Base-by-base conservation (phyloP, 1,284 basidiomycete genomes). In the Irpex lacteus region DNA sequence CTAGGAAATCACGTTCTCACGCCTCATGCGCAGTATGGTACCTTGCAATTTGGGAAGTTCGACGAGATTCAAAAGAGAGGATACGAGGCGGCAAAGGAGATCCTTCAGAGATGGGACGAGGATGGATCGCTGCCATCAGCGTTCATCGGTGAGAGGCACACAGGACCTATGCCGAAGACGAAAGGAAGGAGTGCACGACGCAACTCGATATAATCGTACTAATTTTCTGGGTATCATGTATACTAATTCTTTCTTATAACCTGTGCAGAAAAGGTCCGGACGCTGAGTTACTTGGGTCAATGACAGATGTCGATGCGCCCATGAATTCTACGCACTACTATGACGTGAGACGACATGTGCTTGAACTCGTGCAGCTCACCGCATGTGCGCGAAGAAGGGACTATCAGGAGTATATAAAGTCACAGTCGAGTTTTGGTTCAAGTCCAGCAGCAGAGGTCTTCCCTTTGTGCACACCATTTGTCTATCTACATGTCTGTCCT, bases 1-100 rank as follows among this genome's bases (percentile, higher is more conserved):
- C 8, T 11, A 11, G 13, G 2, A 15, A 5, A 18, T 18, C 19
- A 15, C 44, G 8, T 19, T 26, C 40, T 60, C 49, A 60, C 79
- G 54, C 21, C 19, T 52, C 38, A 54, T 62, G 15, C 65, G 40
- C 68, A 93, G 90, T 94, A 89, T 67, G 89, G 90, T 2, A 93
- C 90, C 5, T 78, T 94, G 36, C 90, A 93, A 73, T 94, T 92
- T 69, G 78, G 82, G 60, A 92, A 92, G 75, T 94, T 89, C 69
- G 91, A 93, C 68, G 90, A 94, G 71, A 91, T 99, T 49, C 84
- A 91, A 71, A 85, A 88, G 69, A 90, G 90, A 71, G 97, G 98
- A 0, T 93, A 96, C 72, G 75, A 83, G 6, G 90, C 92, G 1
- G 90, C 93, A 0, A 78, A 90, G 68, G 83, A 89, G 62, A 85